Evolutionary conservation across 768 basidiomycete genomes (phyloP).

Genomic region (Lactarius pseudohatsudake): DNA sequence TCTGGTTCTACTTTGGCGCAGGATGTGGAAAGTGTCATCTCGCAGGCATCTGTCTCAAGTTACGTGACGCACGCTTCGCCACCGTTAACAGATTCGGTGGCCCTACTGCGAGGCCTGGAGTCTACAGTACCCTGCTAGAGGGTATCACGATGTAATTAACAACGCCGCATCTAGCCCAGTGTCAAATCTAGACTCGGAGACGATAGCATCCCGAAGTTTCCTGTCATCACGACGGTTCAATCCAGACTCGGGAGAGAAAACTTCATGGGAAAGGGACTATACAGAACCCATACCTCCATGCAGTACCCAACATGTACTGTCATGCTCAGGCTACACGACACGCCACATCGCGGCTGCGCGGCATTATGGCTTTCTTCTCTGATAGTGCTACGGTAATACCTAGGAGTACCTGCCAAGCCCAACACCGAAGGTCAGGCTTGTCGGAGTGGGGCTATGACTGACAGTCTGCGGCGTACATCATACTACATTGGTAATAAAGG

Average conservation of each 20-base stretch:
- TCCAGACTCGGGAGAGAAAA: background rate
- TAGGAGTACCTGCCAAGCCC: background rate
- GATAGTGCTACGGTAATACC: too few relatives aligned
- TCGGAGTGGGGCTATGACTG: background rate
- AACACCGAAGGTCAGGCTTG: background rate
- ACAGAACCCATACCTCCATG: background rate
- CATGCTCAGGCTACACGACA: background rate
- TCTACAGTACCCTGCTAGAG: background rate
- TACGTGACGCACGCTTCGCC: background rate
- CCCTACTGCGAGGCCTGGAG: conserved; percentile 22
- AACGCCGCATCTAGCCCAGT: background rate
- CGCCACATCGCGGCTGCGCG: background rate
- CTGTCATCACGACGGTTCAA: background rate
- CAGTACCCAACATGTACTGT: background rate
- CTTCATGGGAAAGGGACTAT: background rate
- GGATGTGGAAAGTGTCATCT: conserved; percentile 22
- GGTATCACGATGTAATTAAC: background rate
- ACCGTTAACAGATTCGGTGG: conserved; percentile 8
- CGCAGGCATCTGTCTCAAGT: conserved; percentile 12
- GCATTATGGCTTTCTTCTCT: background rate
- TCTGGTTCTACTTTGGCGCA: conserved; percentile 19
- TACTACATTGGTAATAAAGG: too few relatives aligned
- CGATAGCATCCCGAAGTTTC: background rate
- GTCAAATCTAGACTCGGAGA: background rate
- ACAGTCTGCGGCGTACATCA: too few relatives aligned